These are phyloP conservation scores for Claviceps pusilla DNA, from an alignment of 2,329 filamentous ascomycete genomes.

Conservation along the genomic window DNA sequence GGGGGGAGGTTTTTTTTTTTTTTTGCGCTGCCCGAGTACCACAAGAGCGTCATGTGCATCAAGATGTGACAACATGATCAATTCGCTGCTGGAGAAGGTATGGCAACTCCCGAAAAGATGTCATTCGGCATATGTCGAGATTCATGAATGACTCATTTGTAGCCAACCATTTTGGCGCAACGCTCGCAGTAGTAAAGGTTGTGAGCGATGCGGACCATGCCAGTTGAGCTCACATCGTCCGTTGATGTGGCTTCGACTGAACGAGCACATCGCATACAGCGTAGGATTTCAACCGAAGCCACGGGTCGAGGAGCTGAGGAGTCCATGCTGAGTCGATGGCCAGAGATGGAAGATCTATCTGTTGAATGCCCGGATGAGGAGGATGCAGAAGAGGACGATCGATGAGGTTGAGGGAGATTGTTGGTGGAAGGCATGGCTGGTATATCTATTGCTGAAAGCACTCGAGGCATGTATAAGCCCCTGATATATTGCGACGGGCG, in stretches of 20 bases:
- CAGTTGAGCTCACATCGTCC: constrained; percentile 40
- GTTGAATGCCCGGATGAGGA: constrained; percentile 28
- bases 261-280: constrained; percentile 47
- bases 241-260: constrained; percentile 46
- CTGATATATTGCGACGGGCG: not conserved
- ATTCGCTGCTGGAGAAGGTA: not conserved
- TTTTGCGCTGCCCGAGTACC: not conserved
- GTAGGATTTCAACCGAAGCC: constrained; percentile 43
- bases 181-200: constrained; percentile 53
- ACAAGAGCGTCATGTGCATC: not conserved
- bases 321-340: constrained; percentile 34
- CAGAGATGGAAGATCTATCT: constrained; percentile 15
- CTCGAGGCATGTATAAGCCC: not conserved
- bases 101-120: not conserved
- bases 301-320: constrained; percentile 24
- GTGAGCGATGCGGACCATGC: constrained; percentile 50
- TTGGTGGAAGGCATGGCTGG: constrained; percentile 6
- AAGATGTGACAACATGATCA: not conserved
- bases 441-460: constrained; percentile 2
- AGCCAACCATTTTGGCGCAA: constrained; percentile 49
- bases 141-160: constrained; percentile 30
- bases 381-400: constrained; percentile 15
- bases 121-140: not conserved
- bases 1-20: no score
- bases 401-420: constrained; percentile 7